Evolutionary conservation across 192 early-diverging fungal species (phyloP), one percentile per base, ranked within the genome.

Genomic region (Backusella westeae): DNA sequence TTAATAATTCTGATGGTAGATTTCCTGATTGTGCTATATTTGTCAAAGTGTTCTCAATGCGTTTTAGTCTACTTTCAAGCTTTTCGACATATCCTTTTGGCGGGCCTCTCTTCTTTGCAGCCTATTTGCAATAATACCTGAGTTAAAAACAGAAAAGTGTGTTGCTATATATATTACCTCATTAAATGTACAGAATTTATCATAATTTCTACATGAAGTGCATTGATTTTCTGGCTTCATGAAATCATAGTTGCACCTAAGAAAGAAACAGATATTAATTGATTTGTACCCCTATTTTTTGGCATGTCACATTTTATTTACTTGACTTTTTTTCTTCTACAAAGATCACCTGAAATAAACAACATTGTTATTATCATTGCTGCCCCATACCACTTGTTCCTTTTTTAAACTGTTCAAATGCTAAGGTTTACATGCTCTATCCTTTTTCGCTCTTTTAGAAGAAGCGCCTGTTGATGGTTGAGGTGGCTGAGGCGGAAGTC

Each of bases 31-130:
- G 36, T 23, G 79, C 74, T 12, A 80, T 73, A 53, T 72, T 73
- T n/a, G 67, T 23, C 6, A 80, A 41, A 3, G 76, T 41, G 26
- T 35, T 21, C 44, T 80, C 79, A 71, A 80, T 80, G 10, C 75
- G 69, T 19, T 76, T 71, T 44, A 80, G 26, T 29, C 79, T 52
- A 35, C 26, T 67, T 73, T 80, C 79, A 35, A 80, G 42, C 8
- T 67, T 75, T 38, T 80, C 79, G 8, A 80, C 68, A 32, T 80
- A 80, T 8, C 79, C 79, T 72, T 76, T 75, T 7, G 79, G 79
- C 12, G 79, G 79, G 7, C 79, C 79, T 53, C 79, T 69, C 69
- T 76, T 80, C 34, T 80, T 80, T 0, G 74, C 79, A 34, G 75
- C 42, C 78, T 79, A 36, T 42, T 32, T 67, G 5, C 7, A 0